Evolutionary conservation across 768 basidiomycete species (phyloP), one percentile per base, ranked within the genome.

Genomic region (Trametes coccinea): DNA sequence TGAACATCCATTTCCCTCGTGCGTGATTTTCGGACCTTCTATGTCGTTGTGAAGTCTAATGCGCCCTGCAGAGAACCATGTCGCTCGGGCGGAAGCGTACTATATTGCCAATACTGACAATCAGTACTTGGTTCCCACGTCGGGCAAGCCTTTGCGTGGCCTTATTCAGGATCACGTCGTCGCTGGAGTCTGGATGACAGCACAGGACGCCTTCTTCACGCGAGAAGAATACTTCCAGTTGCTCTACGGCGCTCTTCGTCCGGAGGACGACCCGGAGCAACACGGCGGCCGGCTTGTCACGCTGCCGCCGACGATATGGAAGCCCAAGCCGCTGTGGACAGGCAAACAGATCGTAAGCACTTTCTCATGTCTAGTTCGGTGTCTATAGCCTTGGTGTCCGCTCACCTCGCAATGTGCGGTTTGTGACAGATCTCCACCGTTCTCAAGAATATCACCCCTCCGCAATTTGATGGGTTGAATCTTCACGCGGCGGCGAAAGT

Each of bases 1-100:
- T 99, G 96, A 99, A 99, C 76, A 94, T 99, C 51, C 97, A 99
- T 78, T 99, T 99, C 68, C 95, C 97, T 68, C 96, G 93, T 93
- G 74, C 77, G 92, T 79, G 48, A 37, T 55, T 40, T 3, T 33
- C 52, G 40, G 44, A 5, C 34, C 34, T 50, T 17, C 41, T 33
- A 33, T 30, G n/a, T 41, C 11, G 33, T 34, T 29, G 27, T n/a
- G 10, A 39, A 22, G 56, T 33, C 56, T 66, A 22, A 67, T 29
- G 7, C 39, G 27, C 46, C 9, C 29, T 45, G 0, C 70, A 95
- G 93, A 99, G 78, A 96, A 95, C 67, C 90, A 96, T 71, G 86
- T 95, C 44, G 95, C 97, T 47, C 88, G 95, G 59, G 92, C 96
- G 1, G 97, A 99, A 74, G 94, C 95, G 4, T 86, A 85, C 80